Conservation (phyloP, 2,329 filamentous ascomycete species). For the Diaporthe sp. region DNA sequence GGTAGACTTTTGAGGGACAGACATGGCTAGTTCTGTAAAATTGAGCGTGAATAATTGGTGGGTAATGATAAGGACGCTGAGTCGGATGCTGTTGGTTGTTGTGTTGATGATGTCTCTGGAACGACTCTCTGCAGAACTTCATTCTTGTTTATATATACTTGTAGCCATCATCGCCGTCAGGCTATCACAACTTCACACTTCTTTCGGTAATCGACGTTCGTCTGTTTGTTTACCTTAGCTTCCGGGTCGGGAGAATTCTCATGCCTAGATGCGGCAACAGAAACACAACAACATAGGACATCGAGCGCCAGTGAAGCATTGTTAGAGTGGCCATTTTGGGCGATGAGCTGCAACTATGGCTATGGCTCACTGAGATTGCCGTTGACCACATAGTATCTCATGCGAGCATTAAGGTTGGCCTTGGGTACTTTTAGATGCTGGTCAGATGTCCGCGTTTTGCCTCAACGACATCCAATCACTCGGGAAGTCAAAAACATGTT, state of each 20-base stretch:
- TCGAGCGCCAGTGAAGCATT: not conserved
- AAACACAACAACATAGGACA: not conserved
- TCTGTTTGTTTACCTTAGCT: not conserved
- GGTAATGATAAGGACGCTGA: not conserved
- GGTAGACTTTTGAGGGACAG: slow-evolving; percentile 43
- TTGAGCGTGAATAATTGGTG: not conserved
- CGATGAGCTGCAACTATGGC: too few relatives aligned
- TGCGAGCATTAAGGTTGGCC: not conserved
- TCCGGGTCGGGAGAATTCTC: not conserved
- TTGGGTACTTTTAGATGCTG: too few relatives aligned
- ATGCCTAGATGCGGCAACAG: not conserved
- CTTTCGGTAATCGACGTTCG: not conserved
- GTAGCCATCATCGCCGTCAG: not conserved
- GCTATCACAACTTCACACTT: not conserved
- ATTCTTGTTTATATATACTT: not conserved
- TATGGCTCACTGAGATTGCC: not conserved
- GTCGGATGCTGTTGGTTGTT: not conserved
- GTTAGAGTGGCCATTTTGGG: not conserved
- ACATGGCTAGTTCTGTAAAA: not conserved
- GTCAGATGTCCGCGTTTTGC: not conserved
- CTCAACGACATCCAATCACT: not conserved
- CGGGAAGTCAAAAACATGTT: not conserved
- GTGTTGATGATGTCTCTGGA: not conserved
- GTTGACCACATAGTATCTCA: not conserved
- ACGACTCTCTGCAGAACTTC: not conserved